phyloP scores from a whole-genome alignment of 73 alveolate species.

The Symbiodinium natans region DNA sequence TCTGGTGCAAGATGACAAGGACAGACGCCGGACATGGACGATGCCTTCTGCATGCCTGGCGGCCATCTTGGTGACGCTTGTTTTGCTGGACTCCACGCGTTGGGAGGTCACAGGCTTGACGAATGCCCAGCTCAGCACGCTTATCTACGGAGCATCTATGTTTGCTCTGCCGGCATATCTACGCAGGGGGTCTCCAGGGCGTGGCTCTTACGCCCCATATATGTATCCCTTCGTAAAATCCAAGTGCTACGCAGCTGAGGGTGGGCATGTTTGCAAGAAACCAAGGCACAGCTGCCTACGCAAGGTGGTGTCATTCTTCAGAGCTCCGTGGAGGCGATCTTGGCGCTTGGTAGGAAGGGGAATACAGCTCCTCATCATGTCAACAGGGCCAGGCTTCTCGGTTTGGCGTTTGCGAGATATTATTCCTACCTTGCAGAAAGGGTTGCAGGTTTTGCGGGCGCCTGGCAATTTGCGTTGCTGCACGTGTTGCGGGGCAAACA shows the following conservation, averaged over 20 bases:
- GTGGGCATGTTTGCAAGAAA: not conserved
- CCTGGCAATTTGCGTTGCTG: not conserved
- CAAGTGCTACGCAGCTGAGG: not conserved
- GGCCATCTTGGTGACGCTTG: not conserved
- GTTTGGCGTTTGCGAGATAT: conserved; percentile 6
- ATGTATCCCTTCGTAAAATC: conserved; percentile 16
- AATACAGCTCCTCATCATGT: not conserved
- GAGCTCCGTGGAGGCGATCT: not conserved
- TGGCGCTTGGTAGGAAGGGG: not conserved
- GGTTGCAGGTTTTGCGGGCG: not conserved
- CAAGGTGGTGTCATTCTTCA: not conserved
- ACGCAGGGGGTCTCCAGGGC: not conserved
- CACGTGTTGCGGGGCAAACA: not conserved
- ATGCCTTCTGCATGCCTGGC: conserved; percentile 11
- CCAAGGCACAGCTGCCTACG: not conserved
- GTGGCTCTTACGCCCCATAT: conserved; percentile 1
- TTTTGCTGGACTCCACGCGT: not conserved
- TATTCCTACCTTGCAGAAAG: not conserved
- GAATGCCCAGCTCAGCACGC: not conserved
- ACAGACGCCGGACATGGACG: not conserved
- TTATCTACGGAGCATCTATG: conserved; percentile 4
- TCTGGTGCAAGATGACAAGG: conserved; percentile 16
- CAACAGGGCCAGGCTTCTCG: conserved; percentile 7
- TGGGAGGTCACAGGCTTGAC: not conserved
- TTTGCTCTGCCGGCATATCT: not conserved